phyloP scores from a whole-genome alignment of 108 stramenopile species.

The Mayamaea pseudoterrestris region DNA sequence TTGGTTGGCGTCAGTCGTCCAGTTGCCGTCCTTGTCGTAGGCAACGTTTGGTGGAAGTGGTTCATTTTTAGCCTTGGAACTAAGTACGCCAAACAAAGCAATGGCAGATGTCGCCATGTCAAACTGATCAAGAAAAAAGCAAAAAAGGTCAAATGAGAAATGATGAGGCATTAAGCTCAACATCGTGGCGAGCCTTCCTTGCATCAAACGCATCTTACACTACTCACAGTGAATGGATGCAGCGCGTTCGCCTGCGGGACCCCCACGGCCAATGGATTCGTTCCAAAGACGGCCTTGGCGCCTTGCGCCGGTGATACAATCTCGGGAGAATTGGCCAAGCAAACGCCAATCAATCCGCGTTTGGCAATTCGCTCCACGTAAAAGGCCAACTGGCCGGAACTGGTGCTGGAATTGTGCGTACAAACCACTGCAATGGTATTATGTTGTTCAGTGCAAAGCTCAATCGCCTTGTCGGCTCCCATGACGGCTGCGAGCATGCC shows the following conservation, averaged over 20 bases:
- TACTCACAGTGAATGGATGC: constrained; percentile 4
- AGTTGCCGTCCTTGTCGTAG: constrained; percentile 14
- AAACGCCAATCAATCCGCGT: constrained; percentile 15
- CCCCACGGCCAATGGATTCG: constrained; percentile 22
- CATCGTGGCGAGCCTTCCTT: too few relatives aligned
- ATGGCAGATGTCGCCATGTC: constrained; percentile 31
- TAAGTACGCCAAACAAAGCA: constrained; percentile 26
- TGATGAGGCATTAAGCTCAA: neutral
- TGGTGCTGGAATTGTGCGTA: constrained; percentile 23
- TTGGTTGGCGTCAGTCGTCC: constrained; percentile 13
- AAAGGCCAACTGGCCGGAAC: constrained; percentile 18
- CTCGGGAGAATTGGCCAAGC: constrained; percentile 22
- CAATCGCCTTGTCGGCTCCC: constrained; percentile 16
- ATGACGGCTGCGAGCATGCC: constrained; percentile 20
- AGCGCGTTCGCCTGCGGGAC: constrained; percentile 8
- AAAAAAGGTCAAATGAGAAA: neutral
- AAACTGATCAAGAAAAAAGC: constrained; percentile 12
- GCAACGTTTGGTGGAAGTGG: constrained; percentile 17
- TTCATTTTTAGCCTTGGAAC: constrained; percentile 18
- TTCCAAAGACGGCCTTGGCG: constrained; percentile 20
- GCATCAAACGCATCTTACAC: neutral
- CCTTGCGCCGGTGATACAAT: constrained; percentile 22
- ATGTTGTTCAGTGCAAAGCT: neutral
- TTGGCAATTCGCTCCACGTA: constrained; percentile 16
- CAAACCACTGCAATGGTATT: constrained; percentile 13